These are phyloP conservation scores for Geotrichum histeridarum DNA, from an alignment of 1,139 yeast genomes.

Conservation along the genomic window DNA sequence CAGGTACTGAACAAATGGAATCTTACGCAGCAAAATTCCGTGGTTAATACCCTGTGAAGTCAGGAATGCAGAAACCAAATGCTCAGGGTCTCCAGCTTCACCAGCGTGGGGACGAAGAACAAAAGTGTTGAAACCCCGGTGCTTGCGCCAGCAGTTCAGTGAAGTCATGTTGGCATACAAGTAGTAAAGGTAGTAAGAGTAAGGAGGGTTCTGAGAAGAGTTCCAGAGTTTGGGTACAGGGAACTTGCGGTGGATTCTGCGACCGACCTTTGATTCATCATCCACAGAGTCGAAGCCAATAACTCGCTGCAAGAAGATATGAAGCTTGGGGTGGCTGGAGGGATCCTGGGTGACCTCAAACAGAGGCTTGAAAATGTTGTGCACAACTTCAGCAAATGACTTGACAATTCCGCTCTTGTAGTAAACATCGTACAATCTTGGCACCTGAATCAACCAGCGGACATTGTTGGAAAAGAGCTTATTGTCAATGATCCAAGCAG, in stretches of 20 bases:
- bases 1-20: slow-evolving; percentile 89
- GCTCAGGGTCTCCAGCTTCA: slow-evolving; percentile 99
- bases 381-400: slow-evolving; percentile 69
- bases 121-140: slow-evolving; percentile 75
- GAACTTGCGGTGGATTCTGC: slow-evolving; percentile 69
- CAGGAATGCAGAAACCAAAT: slow-evolving; percentile 81
- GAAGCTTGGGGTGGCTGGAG: slow-evolving; percentile 76
- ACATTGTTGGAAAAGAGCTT: slow-evolving; percentile 89
- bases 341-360: slow-evolving; percentile 89
- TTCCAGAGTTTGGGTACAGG: slow-evolving; percentile 85
- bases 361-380: slow-evolving; percentile 80
- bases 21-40: slow-evolving; percentile 85
- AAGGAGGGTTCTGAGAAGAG: slow-evolving; percentile 81
- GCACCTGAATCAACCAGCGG: slow-evolving; percentile 94
- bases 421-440: slow-evolving; percentile 86
- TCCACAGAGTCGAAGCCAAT: slow-evolving; percentile 98
- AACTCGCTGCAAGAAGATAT: slow-evolving; percentile 83
- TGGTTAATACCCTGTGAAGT: slow-evolving; percentile 92
- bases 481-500: slow-evolving; percentile 92
- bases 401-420: slow-evolving; percentile 66
- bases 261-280: slow-evolving; percentile 91
- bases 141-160: slow-evolving; percentile 73
- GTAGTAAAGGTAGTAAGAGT: slow-evolving; percentile 88
- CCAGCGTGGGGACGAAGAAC: slow-evolving; percentile 97
- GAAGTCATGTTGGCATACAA: slow-evolving; percentile 80